Conservation (phyloP, 78 protist species). For the slime mould (Dictyostelium discoideum) region DNA sequence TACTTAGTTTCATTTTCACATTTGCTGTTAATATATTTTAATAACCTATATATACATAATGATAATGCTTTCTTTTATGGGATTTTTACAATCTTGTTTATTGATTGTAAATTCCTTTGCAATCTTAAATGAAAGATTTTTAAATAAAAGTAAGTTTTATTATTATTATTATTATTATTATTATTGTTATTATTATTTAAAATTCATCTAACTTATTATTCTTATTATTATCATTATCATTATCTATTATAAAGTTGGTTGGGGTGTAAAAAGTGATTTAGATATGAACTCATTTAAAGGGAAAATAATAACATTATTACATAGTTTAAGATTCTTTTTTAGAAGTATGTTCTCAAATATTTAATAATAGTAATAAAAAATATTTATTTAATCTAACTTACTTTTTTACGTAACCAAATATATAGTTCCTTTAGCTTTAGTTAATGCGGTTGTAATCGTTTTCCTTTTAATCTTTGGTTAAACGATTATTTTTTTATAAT, state of each 20-base stretch:
- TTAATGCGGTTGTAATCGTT: slow-evolving; percentile 37
- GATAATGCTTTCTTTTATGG: slow-evolving; percentile 41
- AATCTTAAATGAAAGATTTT: slow-evolving; percentile 75
- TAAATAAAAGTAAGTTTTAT: slow-evolving; percentile 48
- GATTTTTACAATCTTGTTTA: slow-evolving; percentile 28
- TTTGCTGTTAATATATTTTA: too few relatives aligned
- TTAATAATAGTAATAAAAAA: too few relatives aligned
- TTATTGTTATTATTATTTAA: background rate
- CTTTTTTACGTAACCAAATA: too few relatives aligned
- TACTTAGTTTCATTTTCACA: too few relatives aligned
- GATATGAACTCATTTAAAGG: slow-evolving; percentile 44
- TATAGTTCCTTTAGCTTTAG: slow-evolving; percentile 32
- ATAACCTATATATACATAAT: background rate
- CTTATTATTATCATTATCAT: background rate
- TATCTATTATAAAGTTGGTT: slow-evolving; percentile 37
- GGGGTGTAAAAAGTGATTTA: slow-evolving; percentile 57
- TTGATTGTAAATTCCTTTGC: slow-evolving; percentile 55
- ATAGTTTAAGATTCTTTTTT: slow-evolving; percentile 55
- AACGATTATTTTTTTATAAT: background rate
- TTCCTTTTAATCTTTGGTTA: slow-evolving; percentile 51
- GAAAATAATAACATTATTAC: slow-evolving; percentile 37
- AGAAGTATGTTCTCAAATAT: slow-evolving; percentile 28
- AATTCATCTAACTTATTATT: background rate
- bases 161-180: background rate
- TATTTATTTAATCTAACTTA: too few relatives aligned